Evolutionary conservation across 2,329 filamentous ascomycete genomes (phyloP).

Genomic region (Eutypella sp.): DNA sequence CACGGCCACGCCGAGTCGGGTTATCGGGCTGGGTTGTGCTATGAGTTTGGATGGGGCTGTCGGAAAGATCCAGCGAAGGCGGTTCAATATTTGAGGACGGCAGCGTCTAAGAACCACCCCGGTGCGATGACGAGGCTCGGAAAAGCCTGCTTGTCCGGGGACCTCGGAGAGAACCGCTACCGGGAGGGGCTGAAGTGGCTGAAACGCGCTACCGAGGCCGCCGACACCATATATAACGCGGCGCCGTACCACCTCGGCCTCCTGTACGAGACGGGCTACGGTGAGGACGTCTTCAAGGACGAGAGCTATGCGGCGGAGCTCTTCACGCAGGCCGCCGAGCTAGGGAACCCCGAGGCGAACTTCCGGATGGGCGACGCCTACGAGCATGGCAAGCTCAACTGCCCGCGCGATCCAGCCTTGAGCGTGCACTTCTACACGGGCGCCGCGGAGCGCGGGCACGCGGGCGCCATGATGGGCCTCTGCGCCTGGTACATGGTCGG

Average conservation of each 20-base stretch:
- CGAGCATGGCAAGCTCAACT: constrained; percentile 82
- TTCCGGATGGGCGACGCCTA: constrained; percentile 94
- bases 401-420: constrained; percentile 83
- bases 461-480: constrained; percentile 92
- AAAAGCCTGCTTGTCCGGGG: constrained; percentile 82
- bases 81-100: constrained; percentile 85
- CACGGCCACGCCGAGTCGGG: constrained; percentile 95
- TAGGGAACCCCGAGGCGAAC: constrained; percentile 82
- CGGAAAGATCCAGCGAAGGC: constrained; percentile 86
- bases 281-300: constrained; percentile 90
- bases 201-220: constrained; percentile 84
- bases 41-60: constrained; percentile 97
- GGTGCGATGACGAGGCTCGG: constrained; percentile 91
- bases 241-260: constrained; percentile 87
- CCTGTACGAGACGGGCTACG: constrained; percentile 88
- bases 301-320: constrained; percentile 86
- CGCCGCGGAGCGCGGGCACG: constrained; percentile 78
- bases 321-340: constrained; percentile 88
- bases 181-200: constrained; percentile 94
- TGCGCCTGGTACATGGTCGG: constrained; percentile 99
- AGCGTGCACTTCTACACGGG: constrained; percentile 97
- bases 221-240: constrained; percentile 86
- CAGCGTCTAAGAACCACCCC: constrained; percentile 89
- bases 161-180: constrained; percentile 82
- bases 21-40: constrained; percentile 89